phyloP scores from a whole-genome alignment of 352 stramenopile species.

The Pythium biforme region DNA sequence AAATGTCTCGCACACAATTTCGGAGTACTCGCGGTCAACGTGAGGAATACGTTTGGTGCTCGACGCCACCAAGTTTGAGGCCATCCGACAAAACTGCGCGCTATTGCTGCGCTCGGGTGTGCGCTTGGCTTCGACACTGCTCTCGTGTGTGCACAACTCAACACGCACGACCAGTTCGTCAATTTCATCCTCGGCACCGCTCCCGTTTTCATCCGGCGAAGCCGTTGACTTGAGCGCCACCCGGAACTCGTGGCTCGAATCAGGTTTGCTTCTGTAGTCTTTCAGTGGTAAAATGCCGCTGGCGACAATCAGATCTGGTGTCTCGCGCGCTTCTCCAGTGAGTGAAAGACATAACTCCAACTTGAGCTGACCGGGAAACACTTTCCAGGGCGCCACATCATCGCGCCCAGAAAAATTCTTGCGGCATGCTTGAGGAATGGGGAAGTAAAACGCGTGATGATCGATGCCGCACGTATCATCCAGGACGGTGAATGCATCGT shows the following conservation, averaged over 20 bases:
- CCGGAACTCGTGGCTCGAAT: slow-evolving; percentile 37
- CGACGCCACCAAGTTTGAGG: slow-evolving; percentile 14
- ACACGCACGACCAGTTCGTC: slow-evolving; percentile 62
- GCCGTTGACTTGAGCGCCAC: slow-evolving; percentile 13
- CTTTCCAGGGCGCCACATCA: slow-evolving; percentile 72
- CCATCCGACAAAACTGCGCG: slow-evolving; percentile 12
- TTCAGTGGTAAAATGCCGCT: slow-evolving; percentile 51
- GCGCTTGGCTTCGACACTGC: slow-evolving; percentile 11
- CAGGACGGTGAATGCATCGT: slow-evolving; percentile 20
- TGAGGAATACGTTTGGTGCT: slow-evolving; percentile 26
- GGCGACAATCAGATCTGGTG: slow-evolving; percentile 60
- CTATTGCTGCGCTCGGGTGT: neutral
- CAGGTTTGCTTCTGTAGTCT: slow-evolving; percentile 28
- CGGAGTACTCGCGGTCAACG: slow-evolving; percentile 62
- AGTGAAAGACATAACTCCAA: slow-evolving; percentile 78
- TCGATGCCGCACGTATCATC: slow-evolving; percentile 55
- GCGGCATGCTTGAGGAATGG: slow-evolving; percentile 66
- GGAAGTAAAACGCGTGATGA: slow-evolving; percentile 84
- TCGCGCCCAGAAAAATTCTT: slow-evolving; percentile 78
- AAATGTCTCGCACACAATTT: slow-evolving; percentile 68
- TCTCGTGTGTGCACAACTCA: slow-evolving; percentile 34
- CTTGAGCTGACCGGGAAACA: slow-evolving; percentile 66
- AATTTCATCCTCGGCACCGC: slow-evolving; percentile 7
- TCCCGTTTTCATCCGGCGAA: neutral
- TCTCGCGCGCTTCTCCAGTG: slow-evolving; percentile 66